Base-by-base conservation (phyloP, 768 basidiomycete species). In the Hypsizygus marmoreus region DNA sequence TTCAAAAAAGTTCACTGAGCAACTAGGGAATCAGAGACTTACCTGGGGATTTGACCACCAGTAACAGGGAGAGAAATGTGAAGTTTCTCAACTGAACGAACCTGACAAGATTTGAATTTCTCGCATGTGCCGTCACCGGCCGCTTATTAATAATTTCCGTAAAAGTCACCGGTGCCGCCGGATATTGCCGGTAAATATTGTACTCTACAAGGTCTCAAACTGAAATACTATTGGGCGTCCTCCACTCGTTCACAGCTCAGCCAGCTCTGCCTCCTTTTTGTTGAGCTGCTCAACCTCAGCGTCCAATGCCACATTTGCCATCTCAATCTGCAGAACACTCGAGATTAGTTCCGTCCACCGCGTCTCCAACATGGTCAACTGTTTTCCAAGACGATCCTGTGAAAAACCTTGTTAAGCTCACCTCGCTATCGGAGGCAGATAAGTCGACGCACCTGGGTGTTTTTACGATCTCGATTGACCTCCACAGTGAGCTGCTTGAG, bases 271-370 rank as follows among this genome's bases (percentile, higher is more conserved):
- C 63, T 86, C 86, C 50, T 66, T 75, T 49, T 68, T 70, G 55
- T 76, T 74, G 41, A 91, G 66, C 29, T 75, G 68, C 35, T 76
- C 79, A 37, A 97, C 75, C 59, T 97, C 92, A 4, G 74, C 83
- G 55, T 94, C 92, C 64, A 97, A 65, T 20, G 92, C 91, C 31
- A 85, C 77, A 62, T 93, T 95, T 13, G 94, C 95, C 82, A 98
- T 84, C 74, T 97, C 95, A 53, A 97, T 88, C 68, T 97, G 95
- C 47, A 97, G 70, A 34, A 95, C 88, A 58, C 70, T 87, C 43
- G 91, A 93, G 45, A 98, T 85, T 36, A 97, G 74, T 67, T 94
- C 91, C 16, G 91, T 95, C 95, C 95, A 98, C 51, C 85, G 78
- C 28, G 81, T 87, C 67, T 97, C 94, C 48, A 97, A 70, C 7